Evolutionary conservation across 495 filamentous ascomycete genomes (phyloP), one percentile per base, ranked within the genome.

Genomic region (Penicillium parvum): DNA sequence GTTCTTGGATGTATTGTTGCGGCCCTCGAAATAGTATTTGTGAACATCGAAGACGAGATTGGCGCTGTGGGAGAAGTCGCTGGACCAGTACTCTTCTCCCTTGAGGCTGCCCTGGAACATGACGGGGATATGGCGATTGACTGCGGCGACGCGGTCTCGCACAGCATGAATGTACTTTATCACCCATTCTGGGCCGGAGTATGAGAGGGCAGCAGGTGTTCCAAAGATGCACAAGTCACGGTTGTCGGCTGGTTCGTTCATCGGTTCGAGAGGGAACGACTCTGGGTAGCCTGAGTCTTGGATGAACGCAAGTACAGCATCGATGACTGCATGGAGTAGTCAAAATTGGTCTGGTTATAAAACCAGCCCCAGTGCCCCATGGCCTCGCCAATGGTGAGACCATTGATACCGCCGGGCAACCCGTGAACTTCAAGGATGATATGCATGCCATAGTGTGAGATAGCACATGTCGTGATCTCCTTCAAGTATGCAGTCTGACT

Each of bases 351-450:
- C 18, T 55, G 27, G 32, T 63, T 60, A 12, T 55, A 29, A 46
- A 53, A 63, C 56, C 56, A 60, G 3, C 37, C 51, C 22, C 45
- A 59, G 34, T 57, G 56, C 3, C 53, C 56, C 2, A 32, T 35
- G 3, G 53, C 56, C 37, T 63, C 60, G 11, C 60, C 60, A 7
- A 57, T 57, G 6, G 41, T 38, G 6, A 57, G 33, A 3, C 53
- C 56, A 25, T 60, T 60, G 9, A 49, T 43, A 14, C 55, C 60
- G 0, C 56, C 59, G 3, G 59, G 60, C 11, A 63, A 49, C 2
- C 49, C 51, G 35, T 63, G 60, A 14, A 57, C 40, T 32, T 59
- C 60, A 20, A 63, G 17, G 17, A 63, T 48, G 12, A 63, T 46
- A 21, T 59, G 56, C 56, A 60, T 63, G 18, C 35, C 49, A 32